Evolutionary conservation across 225 moss, liverwort and hornwort species (phyloP), one percentile per base, ranked within the genome.

Genomic region (Thuidium tamariscinum): DNA sequence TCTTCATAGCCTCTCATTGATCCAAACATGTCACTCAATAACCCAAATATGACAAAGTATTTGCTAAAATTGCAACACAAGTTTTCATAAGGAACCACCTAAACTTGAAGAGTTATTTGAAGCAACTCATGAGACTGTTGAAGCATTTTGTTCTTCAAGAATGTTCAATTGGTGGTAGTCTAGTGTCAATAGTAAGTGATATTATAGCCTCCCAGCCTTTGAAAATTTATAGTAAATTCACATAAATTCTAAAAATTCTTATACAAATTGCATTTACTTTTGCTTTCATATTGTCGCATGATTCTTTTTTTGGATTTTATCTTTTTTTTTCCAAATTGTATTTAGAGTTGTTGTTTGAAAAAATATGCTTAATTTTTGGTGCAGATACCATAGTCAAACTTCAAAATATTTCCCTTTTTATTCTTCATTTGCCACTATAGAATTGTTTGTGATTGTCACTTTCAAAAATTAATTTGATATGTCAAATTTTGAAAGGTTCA

Each of bases 391-490:
- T 4, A 19, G 2, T 32, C 11, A 49, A 11, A 7, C 48, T 48
- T 49, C 48, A 48, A 73, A 48, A 7, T 16, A 0, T 0, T 48
- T 73, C 7, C 7, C 4, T 11, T 6, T 0, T 73, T 30, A 30
- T 32, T 49, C 11, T 48, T 49, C 32, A 48, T 32, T 73, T 3
- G 16, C 11, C 6, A 10, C 7, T 30, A 30, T 4, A 30, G 7
- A 7, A 7, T 0, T 0, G 0, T 10, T 71, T 0, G 1, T 15
- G 3, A 72, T 0, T 0, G 2, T 4, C 17, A 27, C 1, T 46
- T 4, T 0, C 0, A 0, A 19, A 30, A 48, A 10, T 46, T 0
- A 6, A 30, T 30, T 46, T 6, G 2, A 29, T 42, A 44, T 0
- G 3, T 73, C 30, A 30, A 48, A 48, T 73, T 73, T 48, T 4